A percentile compares a stretch with the other conserved stretches of the same genome.
phyloP scores from a whole-genome alignment of 768 basidiomycete genomes.

The Lepiota brunneoincarnata region DNA sequence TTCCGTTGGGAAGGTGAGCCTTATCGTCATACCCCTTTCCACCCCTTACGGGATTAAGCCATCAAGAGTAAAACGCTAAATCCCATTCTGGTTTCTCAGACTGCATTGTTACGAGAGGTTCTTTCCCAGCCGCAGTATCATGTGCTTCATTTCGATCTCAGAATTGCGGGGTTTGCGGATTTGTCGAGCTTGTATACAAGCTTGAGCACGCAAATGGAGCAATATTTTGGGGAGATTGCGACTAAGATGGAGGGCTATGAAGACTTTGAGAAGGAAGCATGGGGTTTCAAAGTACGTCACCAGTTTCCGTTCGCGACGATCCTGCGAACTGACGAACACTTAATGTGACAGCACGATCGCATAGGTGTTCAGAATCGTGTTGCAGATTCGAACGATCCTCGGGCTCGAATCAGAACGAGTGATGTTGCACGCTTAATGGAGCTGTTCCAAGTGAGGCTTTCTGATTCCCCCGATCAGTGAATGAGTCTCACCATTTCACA shows the following conservation, averaged over 20 bases:
- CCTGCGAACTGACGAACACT: background rate
- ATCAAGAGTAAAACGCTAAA: background rate
- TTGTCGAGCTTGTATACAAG: slow-evolving; percentile 74
- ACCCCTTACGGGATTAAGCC: slow-evolving; percentile 5
- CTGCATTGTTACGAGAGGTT: slow-evolving; percentile 75
- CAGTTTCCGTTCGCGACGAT: background rate
- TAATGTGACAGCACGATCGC: slow-evolving; percentile 62
- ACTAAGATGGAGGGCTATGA: slow-evolving; percentile 59
- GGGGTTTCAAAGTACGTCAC: slow-evolving; percentile 72
- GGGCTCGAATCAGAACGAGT: slow-evolving; percentile 60
- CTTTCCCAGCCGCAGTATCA: slow-evolving; percentile 67
- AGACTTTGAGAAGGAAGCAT: slow-evolving; percentile 71
- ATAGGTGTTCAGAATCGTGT: slow-evolving; percentile 65
- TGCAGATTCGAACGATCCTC: slow-evolving; percentile 37
- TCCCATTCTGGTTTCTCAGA: slow-evolving; percentile 38
- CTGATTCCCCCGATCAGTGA: background rate
- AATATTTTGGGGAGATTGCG: slow-evolving; percentile 69
- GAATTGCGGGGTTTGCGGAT: slow-evolving; percentile 83
- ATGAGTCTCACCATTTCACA: slow-evolving; percentile 19
- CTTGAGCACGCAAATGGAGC: slow-evolving; percentile 78
- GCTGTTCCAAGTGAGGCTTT: slow-evolving; percentile 64
- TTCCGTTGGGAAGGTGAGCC: slow-evolving; percentile 71
- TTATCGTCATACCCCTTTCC: background rate
- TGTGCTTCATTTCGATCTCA: slow-evolving; percentile 81
- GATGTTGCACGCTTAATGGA: slow-evolving; percentile 85